Evolutionary conservation across 305 asterid species (phyloP).

Genomic region (Fraxinus baroniana): DNA sequence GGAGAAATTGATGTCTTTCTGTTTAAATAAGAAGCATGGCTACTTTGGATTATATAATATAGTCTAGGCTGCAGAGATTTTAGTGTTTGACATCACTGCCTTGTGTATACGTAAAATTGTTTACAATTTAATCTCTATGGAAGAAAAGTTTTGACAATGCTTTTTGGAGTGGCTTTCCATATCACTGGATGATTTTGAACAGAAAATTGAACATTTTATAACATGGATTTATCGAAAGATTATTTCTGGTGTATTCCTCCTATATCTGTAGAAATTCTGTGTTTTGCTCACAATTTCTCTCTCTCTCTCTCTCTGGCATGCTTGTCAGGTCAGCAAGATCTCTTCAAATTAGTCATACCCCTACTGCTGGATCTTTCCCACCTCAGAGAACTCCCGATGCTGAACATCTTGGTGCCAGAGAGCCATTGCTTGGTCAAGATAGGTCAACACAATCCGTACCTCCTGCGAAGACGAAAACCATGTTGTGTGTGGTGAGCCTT

Average conservation of each 20-base stretch:
- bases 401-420: conserved; percentile 30
- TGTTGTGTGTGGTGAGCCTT: no score
- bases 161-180: background rate
- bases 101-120: background rate
- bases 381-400: conserved; percentile 38
- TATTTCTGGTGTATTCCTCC: background rate
- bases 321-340: conserved; percentile 75
- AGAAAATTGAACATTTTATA: background rate
- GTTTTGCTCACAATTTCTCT: background rate
- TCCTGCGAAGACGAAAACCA: conserved; percentile 47
- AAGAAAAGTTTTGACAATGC: background rate
- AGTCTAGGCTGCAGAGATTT: background rate
- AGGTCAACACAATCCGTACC: conserved; percentile 37
- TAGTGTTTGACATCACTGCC: background rate
- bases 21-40: background rate
- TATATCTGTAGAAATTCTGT: background rate
- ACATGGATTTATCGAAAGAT: background rate
- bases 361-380: conserved; percentile 41
- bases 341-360: conserved; percentile 54
- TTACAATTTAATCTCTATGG: background rate
- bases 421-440: conserved; percentile 52
- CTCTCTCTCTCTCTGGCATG: background rate
- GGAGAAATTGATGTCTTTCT: background rate
- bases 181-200: background rate
- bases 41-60: background rate